Evolutionary conservation across 257 asterid species (phyloP).

Genomic region (Penstemon davidsonii): DNA sequence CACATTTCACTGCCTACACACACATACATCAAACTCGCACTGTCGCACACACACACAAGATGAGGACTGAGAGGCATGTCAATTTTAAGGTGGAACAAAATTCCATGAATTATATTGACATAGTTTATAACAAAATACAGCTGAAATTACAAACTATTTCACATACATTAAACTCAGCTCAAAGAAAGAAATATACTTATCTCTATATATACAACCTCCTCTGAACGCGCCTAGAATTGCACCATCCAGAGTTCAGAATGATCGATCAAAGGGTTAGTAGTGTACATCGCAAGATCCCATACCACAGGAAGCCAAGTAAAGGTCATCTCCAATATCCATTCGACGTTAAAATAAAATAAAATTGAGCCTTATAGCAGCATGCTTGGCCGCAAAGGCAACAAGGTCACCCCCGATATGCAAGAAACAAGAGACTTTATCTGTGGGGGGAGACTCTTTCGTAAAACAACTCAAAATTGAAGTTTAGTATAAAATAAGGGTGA

Average conservation of each 20-base stretch:
- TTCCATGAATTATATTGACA: conserved; percentile 41
- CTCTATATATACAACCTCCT: conserved; percentile 54
- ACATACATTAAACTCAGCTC: conserved; percentile 47
- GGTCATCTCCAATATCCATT: conserved; percentile 23
- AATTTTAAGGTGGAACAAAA: conserved; percentile 25
- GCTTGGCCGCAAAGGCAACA: conserved; percentile 36
- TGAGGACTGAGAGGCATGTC: not conserved
- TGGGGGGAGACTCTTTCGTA: conserved; percentile 26
- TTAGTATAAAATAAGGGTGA: not conserved
- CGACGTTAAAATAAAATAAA: conserved; percentile 22
- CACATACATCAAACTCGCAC: not conserved
- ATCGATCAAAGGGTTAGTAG: conserved; percentile 60
- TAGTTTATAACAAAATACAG: conserved; percentile 38
- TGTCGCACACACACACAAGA: not conserved
- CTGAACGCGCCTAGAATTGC: conserved; percentile 42
- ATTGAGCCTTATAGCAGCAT: conserved; percentile 46
- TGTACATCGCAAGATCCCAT: conserved; percentile 38
- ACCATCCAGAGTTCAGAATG: conserved; percentile 38
- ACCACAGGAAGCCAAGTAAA: conserved; percentile 27
- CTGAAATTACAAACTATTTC: conserved; percentile 53
- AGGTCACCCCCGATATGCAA: conserved; percentile 25
- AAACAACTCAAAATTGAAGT: conserved; percentile 29
- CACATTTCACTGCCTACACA: not conserved
- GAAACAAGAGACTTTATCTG: conserved; percentile 20
- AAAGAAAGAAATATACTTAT: conserved; percentile 33